phyloP scores from a whole-genome alignment of 2,329 filamentous ascomycete species.

The Cladosporium sp. region DNA sequence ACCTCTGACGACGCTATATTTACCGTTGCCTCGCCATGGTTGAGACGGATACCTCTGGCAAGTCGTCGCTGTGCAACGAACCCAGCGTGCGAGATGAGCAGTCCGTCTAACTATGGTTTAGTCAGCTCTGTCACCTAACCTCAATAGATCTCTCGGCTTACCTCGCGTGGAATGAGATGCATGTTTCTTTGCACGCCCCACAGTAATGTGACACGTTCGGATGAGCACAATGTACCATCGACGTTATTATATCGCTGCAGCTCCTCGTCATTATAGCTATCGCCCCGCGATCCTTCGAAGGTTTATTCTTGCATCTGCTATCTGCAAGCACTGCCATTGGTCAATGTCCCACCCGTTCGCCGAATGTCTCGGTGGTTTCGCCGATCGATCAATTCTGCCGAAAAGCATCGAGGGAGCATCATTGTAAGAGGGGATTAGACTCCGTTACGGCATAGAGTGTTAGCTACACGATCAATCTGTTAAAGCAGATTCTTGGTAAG shows the following conservation, averaged over 20 bases:
- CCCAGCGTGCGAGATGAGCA: slow-evolving; percentile 85
- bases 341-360: neutral
- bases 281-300: neutral
- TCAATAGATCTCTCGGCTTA: neutral
- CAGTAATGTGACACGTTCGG: neutral
- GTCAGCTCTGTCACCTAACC: neutral
- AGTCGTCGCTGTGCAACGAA: slow-evolving; percentile 83
- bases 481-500: neutral
- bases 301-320: neutral
- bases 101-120: slow-evolving; percentile 78
- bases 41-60: slow-evolving; percentile 82
- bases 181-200: neutral
- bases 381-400: neutral
- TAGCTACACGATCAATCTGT: neutral
- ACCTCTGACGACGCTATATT: neutral
- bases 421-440: neutral
- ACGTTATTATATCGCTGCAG: neutral
- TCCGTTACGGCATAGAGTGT: neutral
- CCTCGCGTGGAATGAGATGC: slow-evolving; percentile 12
- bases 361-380: neutral
- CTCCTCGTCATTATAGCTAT: neutral
- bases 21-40: slow-evolving; percentile 73
- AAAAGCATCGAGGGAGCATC: neutral
- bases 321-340: neutral
- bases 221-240: neutral